Evolutionary conservation across 768 basidiomycete genomes (phyloP), one percentile per base, ranked within the genome.

Genomic region (Hypsizygus marmoreus): DNA sequence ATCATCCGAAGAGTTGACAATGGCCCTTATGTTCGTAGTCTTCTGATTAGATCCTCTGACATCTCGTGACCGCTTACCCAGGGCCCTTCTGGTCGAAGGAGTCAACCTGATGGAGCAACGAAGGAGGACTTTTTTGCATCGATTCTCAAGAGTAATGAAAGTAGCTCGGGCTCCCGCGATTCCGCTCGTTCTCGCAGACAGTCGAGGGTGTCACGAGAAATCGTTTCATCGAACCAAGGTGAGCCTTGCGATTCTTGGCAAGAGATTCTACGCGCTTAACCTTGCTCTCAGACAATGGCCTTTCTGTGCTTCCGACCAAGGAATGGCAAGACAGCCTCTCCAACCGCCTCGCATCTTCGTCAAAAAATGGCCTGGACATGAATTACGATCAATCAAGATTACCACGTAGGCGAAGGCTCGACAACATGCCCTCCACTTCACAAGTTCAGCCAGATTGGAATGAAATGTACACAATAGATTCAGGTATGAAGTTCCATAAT

Each of bases 41-140:
- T 50, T 26, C 30, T 36, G 24, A 34, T 43, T 17, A 10, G 22
- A 35, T 41, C 29, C 23, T 23, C 22, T 37, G 49, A 24, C 47
- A 47, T 43, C 45, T 37, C 34, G 32, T 40, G 37, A 39, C 28
- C 53, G 36, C 30, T 30, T 54, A 34, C 49, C 13, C 51, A 89
- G 86, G 86, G 86, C 38, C 82, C 85, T 23, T 78, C 80, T 31
- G 85, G 85, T n/a, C 73, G 86, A 31, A 70, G 73, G 17, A 76
- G 70, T 51, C 84, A 82, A 53, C 75, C 82, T 7, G 73, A 69
- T 0, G 80, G 78, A 25, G 79, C 83, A 6, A 84, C 84, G 2
- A 87, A 88, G 55, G 86, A 88, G 61, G 86, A 88, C 58, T 85
- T 88, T 54, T 86, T 88, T 57, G 84, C 86, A 1, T 86, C 86